Conservation (phyloP, 495 filamentous ascomycete species). For the Podospora pseudoanserina region DNA sequence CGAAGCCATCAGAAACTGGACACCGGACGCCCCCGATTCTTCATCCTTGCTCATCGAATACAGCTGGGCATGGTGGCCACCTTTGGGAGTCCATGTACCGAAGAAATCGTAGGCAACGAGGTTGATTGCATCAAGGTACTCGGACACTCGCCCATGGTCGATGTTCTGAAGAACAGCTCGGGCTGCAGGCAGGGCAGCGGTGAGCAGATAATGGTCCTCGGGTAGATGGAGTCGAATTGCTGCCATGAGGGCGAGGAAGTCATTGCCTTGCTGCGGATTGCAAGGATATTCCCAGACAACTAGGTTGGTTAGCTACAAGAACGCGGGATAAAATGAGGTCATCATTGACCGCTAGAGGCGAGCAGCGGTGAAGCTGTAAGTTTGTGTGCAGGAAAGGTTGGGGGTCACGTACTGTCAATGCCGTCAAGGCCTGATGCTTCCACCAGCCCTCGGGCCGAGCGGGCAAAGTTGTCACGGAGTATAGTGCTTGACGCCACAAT, state of each 20-base stretch:
- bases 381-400: constrained; percentile 3
- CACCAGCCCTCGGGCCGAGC: constrained; percentile 65
- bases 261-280: constrained; percentile 61
- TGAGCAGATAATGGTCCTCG: constrained; percentile 67
- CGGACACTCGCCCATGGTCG: constrained; percentile 59
- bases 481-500: constrained; percentile 61
- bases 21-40: constrained; percentile 62
- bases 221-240: constrained; percentile 68
- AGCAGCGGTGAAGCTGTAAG: constrained; percentile 7
- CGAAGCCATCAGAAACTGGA: constrained; percentile 60
- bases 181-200: constrained; percentile 77
- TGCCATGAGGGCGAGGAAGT: constrained; percentile 70
- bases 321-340: neutral
- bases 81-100: constrained; percentile 67
- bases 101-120: constrained; percentile 85
- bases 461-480: constrained; percentile 66
- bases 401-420: constrained; percentile 65
- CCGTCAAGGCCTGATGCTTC: constrained; percentile 77
- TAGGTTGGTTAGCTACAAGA: constrained; percentile 33
- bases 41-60: constrained; percentile 57
- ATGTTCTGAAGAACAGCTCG: constrained; percentile 74
- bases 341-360: neutral
- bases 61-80: constrained; percentile 78
- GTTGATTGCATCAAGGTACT: constrained; percentile 75
- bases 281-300: constrained; percentile 92